A percentile compares a stretch with the other conserved stretches of the same genome.
Conservation (phyloP, 345 rosid species). For the Euphorbia peplus region DNA sequence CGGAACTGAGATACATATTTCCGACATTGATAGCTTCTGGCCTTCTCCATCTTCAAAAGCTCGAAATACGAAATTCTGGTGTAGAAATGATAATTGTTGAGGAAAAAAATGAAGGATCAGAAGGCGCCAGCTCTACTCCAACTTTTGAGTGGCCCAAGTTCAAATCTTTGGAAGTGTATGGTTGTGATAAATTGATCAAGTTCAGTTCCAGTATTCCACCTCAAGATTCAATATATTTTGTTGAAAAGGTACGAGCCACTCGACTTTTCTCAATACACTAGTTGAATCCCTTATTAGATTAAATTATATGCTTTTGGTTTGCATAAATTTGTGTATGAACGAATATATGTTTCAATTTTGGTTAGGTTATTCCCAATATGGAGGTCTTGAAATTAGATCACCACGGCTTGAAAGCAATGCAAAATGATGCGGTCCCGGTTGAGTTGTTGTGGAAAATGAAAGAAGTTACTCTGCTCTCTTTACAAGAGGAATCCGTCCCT, state of each 20-base stretch:
- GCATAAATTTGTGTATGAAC: background rate
- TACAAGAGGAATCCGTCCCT: background rate
- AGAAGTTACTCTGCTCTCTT: background rate
- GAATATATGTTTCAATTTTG: too few species aligned
- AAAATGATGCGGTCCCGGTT: background rate
- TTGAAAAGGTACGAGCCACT: background rate
- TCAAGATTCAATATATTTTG: background rate
- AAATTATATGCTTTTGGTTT: too few species aligned
- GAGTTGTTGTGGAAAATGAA: background rate
- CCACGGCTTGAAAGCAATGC: background rate
- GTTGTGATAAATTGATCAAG: slow-evolving; percentile 13
- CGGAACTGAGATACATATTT: too few species aligned
- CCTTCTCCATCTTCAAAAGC: too few species aligned
- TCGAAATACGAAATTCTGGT: too few species aligned
- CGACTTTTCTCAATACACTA: background rate
- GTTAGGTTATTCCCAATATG: background rate
- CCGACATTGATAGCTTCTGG: too few species aligned
- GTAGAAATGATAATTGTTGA: too few species aligned
- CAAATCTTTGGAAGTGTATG: background rate
- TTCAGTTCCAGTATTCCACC: background rate
- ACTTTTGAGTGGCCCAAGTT: too few species aligned
- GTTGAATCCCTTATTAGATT: background rate
- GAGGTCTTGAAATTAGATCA: background rate
- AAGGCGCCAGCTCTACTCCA: background rate
- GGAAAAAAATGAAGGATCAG: background rate